Conservation (phyloP, 129 eudicot species). For the Flaveria robusta region DNA sequence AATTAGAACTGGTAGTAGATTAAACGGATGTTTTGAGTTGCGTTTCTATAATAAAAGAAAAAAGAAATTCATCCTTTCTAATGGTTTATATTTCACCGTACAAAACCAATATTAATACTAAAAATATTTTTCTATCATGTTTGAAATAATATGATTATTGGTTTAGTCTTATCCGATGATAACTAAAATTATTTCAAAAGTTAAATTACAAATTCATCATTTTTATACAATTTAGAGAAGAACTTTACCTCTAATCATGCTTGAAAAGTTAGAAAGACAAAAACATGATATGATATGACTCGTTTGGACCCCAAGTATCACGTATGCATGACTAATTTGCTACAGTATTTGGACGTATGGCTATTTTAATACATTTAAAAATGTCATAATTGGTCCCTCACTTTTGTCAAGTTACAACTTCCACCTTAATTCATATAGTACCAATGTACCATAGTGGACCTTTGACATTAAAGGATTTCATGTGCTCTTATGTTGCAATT, state of each 20-base stretch:
- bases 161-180: too few relatives aligned
- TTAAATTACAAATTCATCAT: too few relatives aligned
- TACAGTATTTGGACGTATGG: constrained; percentile 3
- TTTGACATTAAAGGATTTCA: constrained; percentile 29
- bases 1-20: too few relatives aligned
- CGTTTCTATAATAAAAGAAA: too few relatives aligned
- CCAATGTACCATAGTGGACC: constrained; percentile 32
- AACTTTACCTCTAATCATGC: not conserved
- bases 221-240: too few relatives aligned
- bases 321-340: constrained; percentile 24
- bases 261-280: not conserved
- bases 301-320: not conserved
- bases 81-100: too few relatives aligned
- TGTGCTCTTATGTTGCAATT: constrained; percentile 25
- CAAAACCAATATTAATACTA: too few relatives aligned
- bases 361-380: not conserved
- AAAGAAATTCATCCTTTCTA: too few relatives aligned
- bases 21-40: too few relatives aligned
- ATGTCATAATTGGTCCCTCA: constrained; percentile 15
- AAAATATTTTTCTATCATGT: too few relatives aligned
- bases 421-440: constrained; percentile 2
- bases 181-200: too few relatives aligned
- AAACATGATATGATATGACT: not conserved
- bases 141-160: too few relatives aligned
- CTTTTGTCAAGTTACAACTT: constrained; percentile 3